Evolutionary conservation across 805 yeast genomes (phyloP).

Genomic region (Yarrowia sp.): DNA sequence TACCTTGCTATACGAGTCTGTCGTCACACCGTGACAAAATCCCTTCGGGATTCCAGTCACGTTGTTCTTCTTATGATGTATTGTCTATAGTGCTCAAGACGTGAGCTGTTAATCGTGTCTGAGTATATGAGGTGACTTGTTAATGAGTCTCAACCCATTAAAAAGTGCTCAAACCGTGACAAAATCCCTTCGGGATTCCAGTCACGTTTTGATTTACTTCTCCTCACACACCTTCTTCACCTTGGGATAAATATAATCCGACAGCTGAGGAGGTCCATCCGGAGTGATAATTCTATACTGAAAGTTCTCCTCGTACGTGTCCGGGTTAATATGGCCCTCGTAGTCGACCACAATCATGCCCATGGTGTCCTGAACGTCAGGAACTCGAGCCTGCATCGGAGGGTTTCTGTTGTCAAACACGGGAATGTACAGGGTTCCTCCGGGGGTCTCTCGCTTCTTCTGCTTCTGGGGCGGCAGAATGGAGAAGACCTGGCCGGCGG

Average conservation of each 20-base stretch:
- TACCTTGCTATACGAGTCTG: too few species aligned
- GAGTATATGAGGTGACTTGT: too few species aligned
- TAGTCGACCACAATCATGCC: conserved; percentile 70
- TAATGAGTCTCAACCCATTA: too few species aligned
- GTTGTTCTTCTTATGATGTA: too few species aligned
- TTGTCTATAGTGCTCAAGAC: too few species aligned
- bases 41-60: too few species aligned
- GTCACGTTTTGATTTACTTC: neutral
- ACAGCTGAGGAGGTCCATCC: conserved; percentile 60
- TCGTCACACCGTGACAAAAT: too few species aligned
- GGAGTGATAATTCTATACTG: conserved; percentile 62
- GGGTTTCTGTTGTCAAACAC: conserved; percentile 72
- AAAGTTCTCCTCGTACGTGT: conserved; percentile 63
- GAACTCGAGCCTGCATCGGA: conserved; percentile 69
- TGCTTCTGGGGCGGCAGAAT: conserved; percentile 43
- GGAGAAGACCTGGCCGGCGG: conserved; percentile 43
- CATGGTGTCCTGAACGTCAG: conserved; percentile 71
- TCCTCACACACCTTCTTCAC: conserved; percentile 50
- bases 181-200: too few species aligned
- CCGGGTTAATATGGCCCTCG: conserved; percentile 61
- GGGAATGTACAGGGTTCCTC: conserved; percentile 61
- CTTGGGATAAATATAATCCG: conserved; percentile 58
- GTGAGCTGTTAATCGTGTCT: too few species aligned
- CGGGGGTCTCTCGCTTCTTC: conserved; percentile 43
- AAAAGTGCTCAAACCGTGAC: too few species aligned